Conservation (phyloP, 768 basidiomycete species). For the Tulasnella sp. region DNA sequence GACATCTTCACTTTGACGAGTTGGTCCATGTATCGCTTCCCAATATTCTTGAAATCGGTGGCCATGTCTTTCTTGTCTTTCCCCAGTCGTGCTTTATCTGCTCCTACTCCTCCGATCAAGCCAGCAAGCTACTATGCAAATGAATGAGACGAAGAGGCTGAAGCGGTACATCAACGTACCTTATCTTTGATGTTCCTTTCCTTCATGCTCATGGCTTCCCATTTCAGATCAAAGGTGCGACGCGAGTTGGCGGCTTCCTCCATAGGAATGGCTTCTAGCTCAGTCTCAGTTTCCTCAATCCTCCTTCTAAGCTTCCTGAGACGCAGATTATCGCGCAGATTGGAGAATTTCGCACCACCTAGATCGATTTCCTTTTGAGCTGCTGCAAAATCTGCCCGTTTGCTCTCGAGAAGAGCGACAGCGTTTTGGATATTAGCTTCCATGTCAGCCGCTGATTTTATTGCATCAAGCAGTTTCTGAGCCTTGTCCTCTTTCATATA, state of each 20-base stretch:
- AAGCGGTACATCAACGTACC: conserved; percentile 30
- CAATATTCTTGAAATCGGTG: conserved; percentile 75
- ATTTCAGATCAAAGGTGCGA: conserved; percentile 73
- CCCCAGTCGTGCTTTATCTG: conserved; percentile 52
- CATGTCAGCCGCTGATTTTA: conserved; percentile 38
- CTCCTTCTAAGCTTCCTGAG: conserved; percentile 55
- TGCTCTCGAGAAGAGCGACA: conserved; percentile 30
- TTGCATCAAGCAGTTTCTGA: conserved; percentile 46
- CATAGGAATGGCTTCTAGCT: conserved; percentile 68
- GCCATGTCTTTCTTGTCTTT: conserved; percentile 51
- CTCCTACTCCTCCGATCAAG: conserved; percentile 69
- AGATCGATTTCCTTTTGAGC: conserved; percentile 73
- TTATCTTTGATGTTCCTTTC: conserved; percentile 59
- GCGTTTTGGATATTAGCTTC: conserved; percentile 36
- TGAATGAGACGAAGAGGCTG: neutral
- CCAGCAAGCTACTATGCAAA: conserved; percentile 50
- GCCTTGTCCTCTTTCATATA: conserved; percentile 60
- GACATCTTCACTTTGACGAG: conserved; percentile 96
- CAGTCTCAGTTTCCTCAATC: conserved; percentile 49
- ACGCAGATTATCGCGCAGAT: conserved; percentile 71
- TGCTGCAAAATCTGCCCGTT: conserved; percentile 35
- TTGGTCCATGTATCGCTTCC: conserved; percentile 78
- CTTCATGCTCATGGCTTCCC: conserved; percentile 47
- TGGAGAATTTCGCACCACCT: conserved; percentile 50
- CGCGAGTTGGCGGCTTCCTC: conserved; percentile 75